These are phyloP conservation scores for Stagonosporopsis vannaccii DNA, from an alignment of 2,329 filamentous ascomycete genomes.

Conservation along the genomic window DNA sequence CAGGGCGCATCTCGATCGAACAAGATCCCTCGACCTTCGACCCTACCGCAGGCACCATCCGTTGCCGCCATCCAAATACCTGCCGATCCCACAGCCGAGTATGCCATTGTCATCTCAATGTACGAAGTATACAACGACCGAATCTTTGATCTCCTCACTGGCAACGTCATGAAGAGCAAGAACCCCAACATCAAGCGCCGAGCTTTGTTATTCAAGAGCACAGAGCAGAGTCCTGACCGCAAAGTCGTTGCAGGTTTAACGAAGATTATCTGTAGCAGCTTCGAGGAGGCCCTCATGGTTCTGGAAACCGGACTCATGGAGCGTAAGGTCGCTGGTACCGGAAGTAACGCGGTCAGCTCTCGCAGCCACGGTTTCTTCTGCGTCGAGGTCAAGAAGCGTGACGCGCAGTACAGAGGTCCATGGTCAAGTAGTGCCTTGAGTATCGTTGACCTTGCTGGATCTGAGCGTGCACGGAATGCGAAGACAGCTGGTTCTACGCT, in stretches of 20 bases:
- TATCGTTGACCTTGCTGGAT: conserved; percentile 91
- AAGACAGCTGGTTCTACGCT: conserved; percentile 93
- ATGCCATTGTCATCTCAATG: conserved; percentile 92
- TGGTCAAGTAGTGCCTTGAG: conserved; percentile 85
- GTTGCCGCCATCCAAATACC: conserved; percentile 74
- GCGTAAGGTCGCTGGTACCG: conserved; percentile 85
- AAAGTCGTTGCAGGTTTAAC: conserved; percentile 92
- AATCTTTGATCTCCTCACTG: conserved; percentile 89
- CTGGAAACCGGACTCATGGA: conserved; percentile 89
- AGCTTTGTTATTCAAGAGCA: conserved; percentile 88
- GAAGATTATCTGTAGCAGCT: conserved; percentile 84
- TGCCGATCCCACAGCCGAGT: conserved; percentile 75
- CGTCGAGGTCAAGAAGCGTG: conserved; percentile 88
- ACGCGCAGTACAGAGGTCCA: conserved; percentile 60
- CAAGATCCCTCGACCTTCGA: conserved; percentile 72
- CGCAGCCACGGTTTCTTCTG: conserved; percentile 96
- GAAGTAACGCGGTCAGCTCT: conserved; percentile 90
- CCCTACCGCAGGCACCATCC: conserved; percentile 76
- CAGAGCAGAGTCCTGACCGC: conserved; percentile 84
- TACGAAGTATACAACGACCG: conserved; percentile 99
- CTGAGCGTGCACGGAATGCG: conserved; percentile 88
- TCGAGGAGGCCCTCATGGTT: conserved; percentile 86
- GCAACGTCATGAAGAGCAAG: conserved; percentile 64
- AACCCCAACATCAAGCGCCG: conserved; percentile 67
- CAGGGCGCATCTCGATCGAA: conserved; percentile 62